These are phyloP conservation scores for Lumnitzera littorea DNA, from an alignment of 345 rosid species.

Conservation along the genomic window DNA sequence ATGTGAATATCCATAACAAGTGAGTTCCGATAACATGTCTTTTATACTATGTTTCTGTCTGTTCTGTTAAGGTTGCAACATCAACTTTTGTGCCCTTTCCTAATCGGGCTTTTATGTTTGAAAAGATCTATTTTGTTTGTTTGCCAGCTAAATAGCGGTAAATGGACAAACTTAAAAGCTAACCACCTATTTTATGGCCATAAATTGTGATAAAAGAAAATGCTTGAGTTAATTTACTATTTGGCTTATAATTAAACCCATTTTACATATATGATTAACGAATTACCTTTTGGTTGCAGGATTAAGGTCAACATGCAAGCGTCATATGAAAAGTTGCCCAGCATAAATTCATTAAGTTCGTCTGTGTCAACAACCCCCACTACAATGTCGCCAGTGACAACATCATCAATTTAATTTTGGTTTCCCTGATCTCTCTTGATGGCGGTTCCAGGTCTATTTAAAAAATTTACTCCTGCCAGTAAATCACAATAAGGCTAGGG, in stretches of 20 bases:
- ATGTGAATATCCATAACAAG: slow-evolving; percentile 90
- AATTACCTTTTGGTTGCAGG: slow-evolving; percentile 34
- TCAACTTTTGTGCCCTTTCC: not conserved
- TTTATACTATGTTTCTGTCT: not conserved
- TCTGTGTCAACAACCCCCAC: too few relatives aligned
- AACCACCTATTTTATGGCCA: not conserved
- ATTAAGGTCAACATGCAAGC: slow-evolving; percentile 81
- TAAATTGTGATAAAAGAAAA: not conserved
- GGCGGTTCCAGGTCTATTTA: too few relatives aligned
- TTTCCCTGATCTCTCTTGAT: too few relatives aligned
- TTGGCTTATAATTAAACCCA: not conserved
- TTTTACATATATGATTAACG: not conserved
- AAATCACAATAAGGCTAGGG: too few relatives aligned
- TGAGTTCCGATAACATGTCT: slow-evolving; percentile 2
- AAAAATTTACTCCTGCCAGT: too few relatives aligned
- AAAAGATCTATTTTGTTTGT: not conserved
- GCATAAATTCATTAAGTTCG: slow-evolving; percentile 14
- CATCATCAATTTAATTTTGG: too few relatives aligned
- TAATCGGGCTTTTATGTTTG: not conserved
- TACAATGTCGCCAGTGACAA: too few relatives aligned
- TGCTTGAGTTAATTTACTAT: not conserved
- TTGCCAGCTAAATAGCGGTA: not conserved
- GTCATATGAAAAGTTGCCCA: slow-evolving; percentile 40
- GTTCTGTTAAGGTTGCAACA: not conserved
- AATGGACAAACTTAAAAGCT: not conserved